Evolutionary conservation across 2,329 filamentous ascomycete genomes (phyloP).

Genomic region (Aspergillus pseudoglaucus): DNA sequence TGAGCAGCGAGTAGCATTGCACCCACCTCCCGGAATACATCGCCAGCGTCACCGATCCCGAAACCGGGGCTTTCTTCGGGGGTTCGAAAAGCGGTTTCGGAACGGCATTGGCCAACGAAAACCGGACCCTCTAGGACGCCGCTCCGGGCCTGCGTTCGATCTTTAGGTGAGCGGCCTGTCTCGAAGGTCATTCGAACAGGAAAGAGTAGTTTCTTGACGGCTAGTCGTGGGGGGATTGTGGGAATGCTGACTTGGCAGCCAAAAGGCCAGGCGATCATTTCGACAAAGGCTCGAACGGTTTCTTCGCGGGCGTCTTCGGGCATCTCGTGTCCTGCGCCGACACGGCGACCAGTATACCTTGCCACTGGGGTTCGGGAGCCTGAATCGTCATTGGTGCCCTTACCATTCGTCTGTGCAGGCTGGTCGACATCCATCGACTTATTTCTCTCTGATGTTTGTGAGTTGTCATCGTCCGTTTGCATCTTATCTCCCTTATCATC

Average conservation of each 20-base stretch:
- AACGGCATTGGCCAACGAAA: constrained; percentile 49
- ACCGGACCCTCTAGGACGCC: constrained; percentile 55
- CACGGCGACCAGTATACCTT: constrained; percentile 53
- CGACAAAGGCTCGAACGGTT: constrained; percentile 50
- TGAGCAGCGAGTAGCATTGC: constrained; percentile 54
- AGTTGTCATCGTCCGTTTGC: constrained; percentile 11
- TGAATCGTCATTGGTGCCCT: neutral
- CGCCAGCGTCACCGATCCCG: constrained; percentile 40
- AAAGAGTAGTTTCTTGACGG: constrained; percentile 46
- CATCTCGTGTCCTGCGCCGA: constrained; percentile 53
- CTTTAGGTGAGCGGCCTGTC: constrained; percentile 48
- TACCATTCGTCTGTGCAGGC: neutral
- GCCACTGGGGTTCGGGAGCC: constrained; percentile 11
- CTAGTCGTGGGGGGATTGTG: constrained; percentile 43
- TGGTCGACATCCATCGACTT: constrained; percentile 22
- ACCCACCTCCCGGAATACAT: constrained; percentile 53
- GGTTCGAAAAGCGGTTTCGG: constrained; percentile 49
- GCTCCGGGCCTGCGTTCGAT: constrained; percentile 46
- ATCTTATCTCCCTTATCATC: constrained; percentile 14
- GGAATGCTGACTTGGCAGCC: constrained; percentile 47
- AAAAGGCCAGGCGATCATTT: constrained; percentile 54
- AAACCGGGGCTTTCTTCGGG: constrained; percentile 20
- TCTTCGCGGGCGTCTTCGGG: constrained; percentile 53
- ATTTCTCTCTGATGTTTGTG: constrained; percentile 6
- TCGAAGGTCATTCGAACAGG: constrained; percentile 52